Evolutionary conservation across 2,329 filamentous ascomycete species (phyloP).

Genomic region (Arthrobotrys sphaeroides): DNA sequence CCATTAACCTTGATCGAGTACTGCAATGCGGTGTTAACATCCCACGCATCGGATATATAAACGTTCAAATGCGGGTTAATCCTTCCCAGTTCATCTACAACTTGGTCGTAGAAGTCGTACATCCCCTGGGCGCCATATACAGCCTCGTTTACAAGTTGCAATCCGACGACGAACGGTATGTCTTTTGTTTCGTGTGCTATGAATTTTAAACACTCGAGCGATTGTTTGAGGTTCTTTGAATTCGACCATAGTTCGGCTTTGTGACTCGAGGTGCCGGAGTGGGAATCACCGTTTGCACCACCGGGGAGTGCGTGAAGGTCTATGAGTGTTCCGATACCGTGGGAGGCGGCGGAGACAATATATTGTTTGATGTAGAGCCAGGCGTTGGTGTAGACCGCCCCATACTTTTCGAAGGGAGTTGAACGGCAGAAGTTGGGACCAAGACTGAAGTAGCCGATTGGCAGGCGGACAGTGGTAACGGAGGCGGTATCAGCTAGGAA

Average conservation of each 20-base stretch:
- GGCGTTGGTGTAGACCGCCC: slow-evolving; percentile 66
- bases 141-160: slow-evolving; percentile 70
- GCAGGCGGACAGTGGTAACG: slow-evolving; percentile 69
- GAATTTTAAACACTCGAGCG: slow-evolving; percentile 65
- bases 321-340: slow-evolving; percentile 68
- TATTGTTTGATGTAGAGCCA: slow-evolving; percentile 66
- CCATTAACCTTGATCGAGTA: slow-evolving; percentile 64
- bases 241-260: slow-evolving; percentile 67
- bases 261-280: slow-evolving; percentile 67
- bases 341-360: slow-evolving; percentile 62
- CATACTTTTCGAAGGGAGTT: slow-evolving; percentile 66
- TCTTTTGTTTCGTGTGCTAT: slow-evolving; percentile 65
- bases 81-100: slow-evolving; percentile 63
- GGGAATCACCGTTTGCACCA: slow-evolving; percentile 68
- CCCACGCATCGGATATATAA: slow-evolving; percentile 70
- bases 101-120: slow-evolving; percentile 69
- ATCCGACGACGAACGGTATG: slow-evolving; percentile 65
- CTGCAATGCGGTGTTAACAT: slow-evolving; percentile 63
- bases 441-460: slow-evolving; percentile 70
- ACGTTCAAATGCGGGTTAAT: slow-evolving; percentile 67
- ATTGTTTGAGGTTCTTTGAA: slow-evolving; percentile 62
- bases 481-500: slow-evolving; percentile 67
- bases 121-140: slow-evolving; percentile 65
- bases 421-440: slow-evolving; percentile 65
- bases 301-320: slow-evolving; percentile 70